Percentiles rank a stretch among this genome's conserved stretches.
Conservation (phyloP, 179 eudicot genomes). For the Silene noctiflora region DNA sequence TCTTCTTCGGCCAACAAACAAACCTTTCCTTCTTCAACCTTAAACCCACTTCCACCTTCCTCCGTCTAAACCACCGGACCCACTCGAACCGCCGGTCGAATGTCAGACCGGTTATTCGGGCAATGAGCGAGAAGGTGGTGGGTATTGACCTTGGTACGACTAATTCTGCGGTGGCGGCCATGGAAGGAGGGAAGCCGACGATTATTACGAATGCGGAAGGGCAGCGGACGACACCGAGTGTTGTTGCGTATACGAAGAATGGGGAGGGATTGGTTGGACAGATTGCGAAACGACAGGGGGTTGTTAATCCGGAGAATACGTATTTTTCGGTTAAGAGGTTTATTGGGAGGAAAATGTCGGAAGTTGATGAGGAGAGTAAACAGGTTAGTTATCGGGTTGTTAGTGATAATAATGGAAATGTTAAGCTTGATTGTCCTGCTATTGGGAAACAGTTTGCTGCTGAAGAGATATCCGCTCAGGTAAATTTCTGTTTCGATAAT, state of each 20-base stretch:
- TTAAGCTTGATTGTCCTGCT: slow-evolving; percentile 90
- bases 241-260: slow-evolving; percentile 80
- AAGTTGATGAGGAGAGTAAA: slow-evolving; percentile 88
- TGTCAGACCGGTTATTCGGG: slow-evolving; percentile 28
- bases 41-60: slow-evolving; percentile 29
- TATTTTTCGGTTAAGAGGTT: slow-evolving; percentile 85
- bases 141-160: slow-evolving; percentile 92
- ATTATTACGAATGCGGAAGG: slow-evolving; percentile 83
- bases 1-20: slow-evolving; percentile 47
- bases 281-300: slow-evolving; percentile 88
- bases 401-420: slow-evolving; percentile 82
- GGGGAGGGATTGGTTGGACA: slow-evolving; percentile 81
- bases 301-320: slow-evolving; percentile 82
- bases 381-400: slow-evolving; percentile 78
- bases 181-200: slow-evolving; percentile 91
- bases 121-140: slow-evolving; percentile 68
- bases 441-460: slow-evolving; percentile 85
- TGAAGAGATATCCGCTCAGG: slow-evolving; percentile 94
- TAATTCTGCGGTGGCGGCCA: slow-evolving; percentile 86
- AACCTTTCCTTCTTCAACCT: neutral
- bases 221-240: slow-evolving; percentile 86
- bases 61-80: slow-evolving; percentile 21
- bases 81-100: slow-evolving; percentile 16
- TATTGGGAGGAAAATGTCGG: slow-evolving; percentile 77
- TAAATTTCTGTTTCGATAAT: slow-evolving; percentile 10